These are phyloP conservation scores for Fraxinus quadrangulata DNA, from an alignment of 257 asterid genomes.

Conservation along the genomic window DNA sequence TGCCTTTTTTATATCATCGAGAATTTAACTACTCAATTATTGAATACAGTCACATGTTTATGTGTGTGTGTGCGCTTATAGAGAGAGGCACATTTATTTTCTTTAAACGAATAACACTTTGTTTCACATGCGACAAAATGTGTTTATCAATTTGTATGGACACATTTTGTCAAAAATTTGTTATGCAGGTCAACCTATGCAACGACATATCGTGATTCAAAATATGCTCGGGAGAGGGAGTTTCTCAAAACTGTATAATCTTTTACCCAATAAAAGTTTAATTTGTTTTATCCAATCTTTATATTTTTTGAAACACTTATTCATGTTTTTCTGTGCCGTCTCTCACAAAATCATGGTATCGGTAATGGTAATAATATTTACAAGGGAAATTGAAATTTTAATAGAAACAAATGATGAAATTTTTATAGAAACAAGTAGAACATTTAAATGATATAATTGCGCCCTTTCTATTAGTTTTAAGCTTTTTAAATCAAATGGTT, in stretches of 20 bases:
- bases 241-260: constrained; percentile 77
- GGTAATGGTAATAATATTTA: not conserved
- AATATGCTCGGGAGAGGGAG: constrained; percentile 85
- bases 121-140: not conserved
- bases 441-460: too few species aligned
- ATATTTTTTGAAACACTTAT: constrained; percentile 5
- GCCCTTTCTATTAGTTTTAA: too few species aligned
- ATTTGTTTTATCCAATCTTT: constrained; percentile 3
- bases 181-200: constrained; percentile 91
- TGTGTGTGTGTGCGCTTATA: constrained; percentile 3
- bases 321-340: constrained; percentile 5
- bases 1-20: not conserved
- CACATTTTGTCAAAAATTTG: constrained; percentile 7
- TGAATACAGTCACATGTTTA: not conserved
- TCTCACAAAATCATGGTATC: constrained; percentile 9
- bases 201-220: constrained; percentile 88
- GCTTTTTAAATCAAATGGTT: too few species aligned
- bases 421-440: not conserved
- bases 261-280: constrained; percentile 14
- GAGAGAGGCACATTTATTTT: not conserved
- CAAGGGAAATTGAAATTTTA: not conserved
- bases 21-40: not conserved
- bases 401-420: not conserved
- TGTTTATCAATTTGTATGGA: constrained; percentile 9
- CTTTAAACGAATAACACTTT: not conserved